Conservation (phyloP, 2,329 filamentous ascomycete species). For the Lecanicillium sp. region DNA sequence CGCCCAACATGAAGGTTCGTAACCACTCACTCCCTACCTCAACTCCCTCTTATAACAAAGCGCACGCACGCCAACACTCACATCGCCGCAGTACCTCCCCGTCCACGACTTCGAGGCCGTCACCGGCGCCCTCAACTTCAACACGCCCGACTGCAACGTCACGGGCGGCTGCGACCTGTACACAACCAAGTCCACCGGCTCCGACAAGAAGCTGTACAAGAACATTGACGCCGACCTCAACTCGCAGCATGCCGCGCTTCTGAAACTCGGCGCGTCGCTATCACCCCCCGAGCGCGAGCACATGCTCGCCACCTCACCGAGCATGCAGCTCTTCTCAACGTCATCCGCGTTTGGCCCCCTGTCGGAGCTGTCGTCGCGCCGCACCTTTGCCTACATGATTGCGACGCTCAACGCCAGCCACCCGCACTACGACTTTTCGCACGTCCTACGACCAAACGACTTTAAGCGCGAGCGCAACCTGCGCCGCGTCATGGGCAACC, state of each 20-base stretch:
- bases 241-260: constrained; percentile 80
- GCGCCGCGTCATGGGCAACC: constrained; percentile 72
- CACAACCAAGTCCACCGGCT: constrained; percentile 90
- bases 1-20: constrained; percentile 30
- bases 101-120: constrained; percentile 87
- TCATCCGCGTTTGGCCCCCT: constrained; percentile 89
- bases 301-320: constrained; percentile 59
- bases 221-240: constrained; percentile 88
- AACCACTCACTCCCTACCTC: constrained; percentile 1
- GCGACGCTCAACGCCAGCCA: constrained; percentile 95
- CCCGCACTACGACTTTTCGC: constrained; percentile 87
- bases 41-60: neutral
- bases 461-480: constrained; percentile 80
- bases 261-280: constrained; percentile 79
- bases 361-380: constrained; percentile 77
- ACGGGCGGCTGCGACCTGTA: constrained; percentile 93
- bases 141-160: constrained; percentile 85
- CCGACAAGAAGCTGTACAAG: constrained; percentile 96
- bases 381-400: constrained; percentile 93
- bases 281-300: constrained; percentile 73
- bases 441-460: constrained; percentile 80
- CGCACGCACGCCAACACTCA: constrained; percentile 5
- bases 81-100: constrained; percentile 68
- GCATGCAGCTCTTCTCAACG: constrained; percentile 55
- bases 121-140: constrained; percentile 89